phyloP scores from a whole-genome alignment of 306 rosid genomes.

The Rosa rugosa region DNA sequence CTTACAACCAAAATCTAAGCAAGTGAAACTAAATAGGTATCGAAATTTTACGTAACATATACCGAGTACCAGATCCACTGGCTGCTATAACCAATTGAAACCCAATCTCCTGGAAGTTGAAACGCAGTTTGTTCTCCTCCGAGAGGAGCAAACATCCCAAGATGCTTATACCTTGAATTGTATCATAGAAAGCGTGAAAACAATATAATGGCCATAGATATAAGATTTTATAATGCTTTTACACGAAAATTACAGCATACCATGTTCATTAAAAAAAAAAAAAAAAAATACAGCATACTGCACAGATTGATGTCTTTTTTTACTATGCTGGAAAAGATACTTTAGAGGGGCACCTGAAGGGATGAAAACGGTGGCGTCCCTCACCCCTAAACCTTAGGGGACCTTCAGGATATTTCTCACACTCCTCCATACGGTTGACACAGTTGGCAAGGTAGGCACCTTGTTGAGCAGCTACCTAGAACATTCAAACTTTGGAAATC shows the following conservation, averaged over 20 bases:
- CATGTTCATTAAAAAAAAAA: background rate
- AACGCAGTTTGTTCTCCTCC: constrained; percentile 93
- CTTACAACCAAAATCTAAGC: background rate
- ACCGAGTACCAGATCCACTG: constrained; percentile 92
- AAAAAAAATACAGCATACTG: background rate
- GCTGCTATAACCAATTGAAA: constrained; percentile 68
- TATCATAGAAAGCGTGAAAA: background rate
- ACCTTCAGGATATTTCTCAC: constrained; percentile 65
- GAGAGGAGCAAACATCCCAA: constrained; percentile 88
- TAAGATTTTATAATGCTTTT: background rate
- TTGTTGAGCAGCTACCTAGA: constrained; percentile 87
- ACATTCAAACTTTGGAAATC: background rate
- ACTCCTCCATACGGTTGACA: constrained; percentile 41
- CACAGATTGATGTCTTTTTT: background rate
- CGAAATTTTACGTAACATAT: constrained; percentile 55
- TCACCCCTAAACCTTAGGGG: constrained; percentile 59
- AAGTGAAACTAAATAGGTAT: background rate
- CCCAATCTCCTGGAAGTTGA: constrained; percentile 88
- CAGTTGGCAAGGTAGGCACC: constrained; percentile 72
- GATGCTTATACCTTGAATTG: constrained; percentile 65
- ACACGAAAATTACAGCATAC: background rate
- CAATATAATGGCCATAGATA: background rate
- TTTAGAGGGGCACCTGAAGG: constrained; percentile 44
- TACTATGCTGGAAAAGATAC: background rate
- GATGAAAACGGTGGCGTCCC: constrained; percentile 70